Conservation (phyloP, 306 rosid genomes). For the Casuarina equisetifolia region DNA sequence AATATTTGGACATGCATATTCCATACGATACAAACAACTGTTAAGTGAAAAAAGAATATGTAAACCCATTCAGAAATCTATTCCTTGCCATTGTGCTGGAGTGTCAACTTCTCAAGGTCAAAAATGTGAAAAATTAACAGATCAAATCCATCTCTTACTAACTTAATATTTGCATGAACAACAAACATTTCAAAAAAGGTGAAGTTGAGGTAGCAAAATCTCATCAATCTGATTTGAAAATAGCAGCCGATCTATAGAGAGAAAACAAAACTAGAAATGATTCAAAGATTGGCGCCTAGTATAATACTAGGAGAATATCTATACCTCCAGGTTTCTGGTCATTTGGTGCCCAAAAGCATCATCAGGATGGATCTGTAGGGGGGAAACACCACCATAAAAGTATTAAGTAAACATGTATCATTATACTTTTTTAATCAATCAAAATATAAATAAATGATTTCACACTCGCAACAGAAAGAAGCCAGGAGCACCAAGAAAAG, state of each 20-base stretch:
- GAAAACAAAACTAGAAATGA: constrained; percentile 10
- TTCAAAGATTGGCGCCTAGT: neutral
- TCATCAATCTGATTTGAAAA: too few relatives aligned
- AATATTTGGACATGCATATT: neutral
- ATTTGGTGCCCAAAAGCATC: constrained; percentile 98
- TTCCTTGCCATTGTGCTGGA: neutral
- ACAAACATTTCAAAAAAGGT: too few relatives aligned
- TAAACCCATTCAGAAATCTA: neutral
- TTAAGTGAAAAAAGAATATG: neutral
- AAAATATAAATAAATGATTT: neutral
- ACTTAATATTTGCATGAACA: too few relatives aligned
- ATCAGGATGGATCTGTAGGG: constrained; percentile 77
- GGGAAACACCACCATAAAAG: constrained; percentile 4
- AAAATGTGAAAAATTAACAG: neutral
- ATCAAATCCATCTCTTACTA: neutral
- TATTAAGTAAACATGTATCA: constrained; percentile 22
- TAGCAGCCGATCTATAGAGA: too few relatives aligned
- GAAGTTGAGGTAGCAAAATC: too few relatives aligned
- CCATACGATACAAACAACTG: neutral
- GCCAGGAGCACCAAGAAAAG: constrained; percentile 2
- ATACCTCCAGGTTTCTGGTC: constrained; percentile 92
- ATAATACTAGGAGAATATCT: neutral
- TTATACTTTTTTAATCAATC: neutral
- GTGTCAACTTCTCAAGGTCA: neutral
- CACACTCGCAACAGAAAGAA: neutral